These are phyloP conservation scores for Fraxinus floribunda DNA, from an alignment of 305 asterid species.

Conservation along the genomic window DNA sequence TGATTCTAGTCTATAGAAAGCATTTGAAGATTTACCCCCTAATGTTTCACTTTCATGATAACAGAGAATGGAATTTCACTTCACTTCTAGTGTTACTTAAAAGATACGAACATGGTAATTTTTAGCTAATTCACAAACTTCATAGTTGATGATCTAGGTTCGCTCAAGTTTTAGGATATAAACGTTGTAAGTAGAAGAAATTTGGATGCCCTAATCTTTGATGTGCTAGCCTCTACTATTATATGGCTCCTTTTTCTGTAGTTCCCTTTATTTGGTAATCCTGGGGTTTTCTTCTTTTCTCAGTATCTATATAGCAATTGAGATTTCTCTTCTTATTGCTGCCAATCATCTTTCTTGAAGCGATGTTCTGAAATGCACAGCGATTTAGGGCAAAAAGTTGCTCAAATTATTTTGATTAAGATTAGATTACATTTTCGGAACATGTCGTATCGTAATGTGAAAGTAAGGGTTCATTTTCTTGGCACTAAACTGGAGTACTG, in stretches of 20 bases:
- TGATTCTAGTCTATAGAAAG: too few species aligned
- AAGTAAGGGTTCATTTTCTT: not conserved
- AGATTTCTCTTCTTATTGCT: not conserved
- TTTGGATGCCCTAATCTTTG: not conserved
- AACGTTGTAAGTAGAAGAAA: not conserved
- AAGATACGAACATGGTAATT: too few species aligned
- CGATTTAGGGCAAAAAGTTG: not conserved
- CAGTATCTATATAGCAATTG: not conserved
- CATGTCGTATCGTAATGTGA: not conserved
- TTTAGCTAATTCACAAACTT: too few species aligned
- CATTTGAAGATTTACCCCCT: too few species aligned
- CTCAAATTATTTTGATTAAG: not conserved
- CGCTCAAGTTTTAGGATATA: not conserved
- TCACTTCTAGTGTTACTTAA: too few species aligned
- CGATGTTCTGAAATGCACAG: not conserved
- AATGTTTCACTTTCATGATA: too few species aligned
- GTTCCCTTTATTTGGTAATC: not conserved
- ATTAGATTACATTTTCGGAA: not conserved
- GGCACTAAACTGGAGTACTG: not conserved
- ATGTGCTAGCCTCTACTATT: not conserved
- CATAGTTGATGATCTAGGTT: too few species aligned
- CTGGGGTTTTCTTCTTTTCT: not conserved
- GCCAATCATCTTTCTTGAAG: not conserved
- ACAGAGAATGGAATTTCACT: too few species aligned
- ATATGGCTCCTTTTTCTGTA: not conserved